Base-by-base conservation (phyloP, 2,329 filamentous ascomycete genomes). In the Fusarium sp. region DNA sequence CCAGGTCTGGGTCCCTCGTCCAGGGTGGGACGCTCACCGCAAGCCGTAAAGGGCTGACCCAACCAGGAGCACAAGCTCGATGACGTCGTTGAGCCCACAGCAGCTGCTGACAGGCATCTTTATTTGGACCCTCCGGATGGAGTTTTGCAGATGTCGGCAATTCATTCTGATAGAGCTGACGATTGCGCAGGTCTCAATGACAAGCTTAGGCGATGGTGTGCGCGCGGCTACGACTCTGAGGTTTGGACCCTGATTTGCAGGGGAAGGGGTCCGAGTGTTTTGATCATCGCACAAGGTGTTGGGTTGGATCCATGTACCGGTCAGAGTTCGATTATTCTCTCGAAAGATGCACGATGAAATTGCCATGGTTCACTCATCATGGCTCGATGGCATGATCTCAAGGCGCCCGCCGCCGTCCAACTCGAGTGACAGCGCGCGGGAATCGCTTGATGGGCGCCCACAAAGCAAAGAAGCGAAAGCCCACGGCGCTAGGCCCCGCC, bases 231-330 rank as follows among this genome's bases (percentile, higher is more conserved):
- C 40, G 65, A 69, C 69, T 68, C 49, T 53, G 57, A 63, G 61
- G 53, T 66, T 64, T 75, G 66, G 74, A 75, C 75, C 75, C 75
- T 76, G 74, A 75, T 66, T 36, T 65, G 55, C 74, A 75, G 61
- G 67, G 65, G 24, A 29, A 10, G 58, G 63, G 46, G 46, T 31
- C 53, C 36, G 66, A 58, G 38, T 64, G 66, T 46, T 46, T 46
- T 46, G 22, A 33, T 64, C 49, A 75, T 70, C 57, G 38, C 36
- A 17, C 56, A 58, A 36, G 29, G 38, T 46, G 49, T 53, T 66
- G 62, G 40, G 49, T 53, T 66, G 62, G 40, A 70, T 49, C 59
- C 63, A 72, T 65, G 20, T 66, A 57, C 58, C 60, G 62, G 44
- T 12, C 24, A 59, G 33, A 22, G 20, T 56, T 24, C 49, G n/a